Evolutionary conservation across 805 yeast species (phyloP).

Genomic region (Pichia californica): DNA sequence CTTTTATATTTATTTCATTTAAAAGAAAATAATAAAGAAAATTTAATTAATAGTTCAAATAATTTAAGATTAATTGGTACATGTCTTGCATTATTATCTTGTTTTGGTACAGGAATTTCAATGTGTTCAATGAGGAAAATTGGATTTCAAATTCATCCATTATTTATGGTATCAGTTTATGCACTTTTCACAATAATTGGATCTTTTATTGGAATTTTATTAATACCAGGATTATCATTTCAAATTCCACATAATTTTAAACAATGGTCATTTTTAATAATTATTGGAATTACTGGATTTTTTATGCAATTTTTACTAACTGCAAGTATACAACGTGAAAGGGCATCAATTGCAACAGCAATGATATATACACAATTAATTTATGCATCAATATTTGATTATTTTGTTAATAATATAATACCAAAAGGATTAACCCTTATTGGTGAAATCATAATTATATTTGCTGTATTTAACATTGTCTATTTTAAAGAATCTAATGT

Average conservation of each 20-base stretch:
- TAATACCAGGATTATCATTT: conserved; percentile 54
- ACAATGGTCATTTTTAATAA: conserved; percentile 60
- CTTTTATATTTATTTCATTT: conserved; percentile 41
- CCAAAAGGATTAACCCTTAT: conserved; percentile 64
- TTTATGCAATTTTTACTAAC: conserved; percentile 74
- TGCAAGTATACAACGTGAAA: conserved; percentile 76
- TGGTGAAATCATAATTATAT: conserved; percentile 65
- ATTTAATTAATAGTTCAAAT: neutral
- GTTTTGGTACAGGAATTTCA: conserved; percentile 62
- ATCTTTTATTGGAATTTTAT: conserved; percentile 44
- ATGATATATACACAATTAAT: conserved; percentile 73
- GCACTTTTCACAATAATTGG: conserved; percentile 54
- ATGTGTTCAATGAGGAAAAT: conserved; percentile 67
- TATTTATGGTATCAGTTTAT: conserved; percentile 72
- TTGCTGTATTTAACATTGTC: conserved; percentile 57
- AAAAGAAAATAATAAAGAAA: neutral
- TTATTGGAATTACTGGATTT: conserved; percentile 74
- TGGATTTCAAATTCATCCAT: conserved; percentile 74
- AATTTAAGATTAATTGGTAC: conserved; percentile 52
- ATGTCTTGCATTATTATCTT: conserved; percentile 56
- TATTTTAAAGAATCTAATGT: conserved; percentile 32
- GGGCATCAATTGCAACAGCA: conserved; percentile 68
- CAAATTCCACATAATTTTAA: conserved; percentile 48
- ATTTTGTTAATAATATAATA: conserved; percentile 59
- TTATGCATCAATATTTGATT: conserved; percentile 74